Evolutionary conservation across 208 protist genomes (phyloP).

Genomic region (Crithidia bombi): DNA sequence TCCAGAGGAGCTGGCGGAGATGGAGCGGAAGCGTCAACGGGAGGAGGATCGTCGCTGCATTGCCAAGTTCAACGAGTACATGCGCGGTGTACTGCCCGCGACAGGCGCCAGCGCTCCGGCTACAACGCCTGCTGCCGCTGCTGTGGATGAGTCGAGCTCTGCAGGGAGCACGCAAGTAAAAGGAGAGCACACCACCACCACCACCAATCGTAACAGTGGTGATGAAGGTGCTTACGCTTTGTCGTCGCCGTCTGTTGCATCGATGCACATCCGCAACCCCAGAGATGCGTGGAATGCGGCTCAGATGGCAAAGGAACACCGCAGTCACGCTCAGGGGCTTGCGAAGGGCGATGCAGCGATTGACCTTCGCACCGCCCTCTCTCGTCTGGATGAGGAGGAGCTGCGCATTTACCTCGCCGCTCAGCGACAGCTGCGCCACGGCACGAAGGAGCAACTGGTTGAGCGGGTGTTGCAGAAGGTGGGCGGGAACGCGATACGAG

Average conservation of each 20-base stretch:
- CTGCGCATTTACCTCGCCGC: conserved; percentile 88
- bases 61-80: conserved; percentile 86
- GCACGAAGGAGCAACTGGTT: conserved; percentile 71
- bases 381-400: conserved; percentile 84
- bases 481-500: conserved; percentile 56
- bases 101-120: conserved; percentile 3
- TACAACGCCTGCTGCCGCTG: background rate
- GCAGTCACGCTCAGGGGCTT: conserved; percentile 22
- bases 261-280: conserved; percentile 85
- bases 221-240: background rate
- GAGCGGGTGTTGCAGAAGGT: conserved; percentile 71
- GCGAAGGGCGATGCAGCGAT: conserved; percentile 38
- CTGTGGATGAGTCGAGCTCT: background rate
- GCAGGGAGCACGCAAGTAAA: background rate
- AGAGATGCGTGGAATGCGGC: conserved; percentile 81
- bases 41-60: conserved; percentile 79
- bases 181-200: background rate
- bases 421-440: conserved; percentile 85
- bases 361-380: conserved; percentile 51
- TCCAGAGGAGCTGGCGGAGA: conserved; percentile 78
- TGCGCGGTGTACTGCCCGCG: conserved; percentile 67
- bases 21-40: conserved; percentile 54
- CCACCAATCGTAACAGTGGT: background rate
- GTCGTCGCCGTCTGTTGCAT: conserved; percentile 42
- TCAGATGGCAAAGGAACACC: conserved; percentile 63